These are phyloP conservation scores for Sarocladiaceae sp. DNA, from an alignment of 2,329 filamentous ascomycete species.

Conservation along the genomic window DNA sequence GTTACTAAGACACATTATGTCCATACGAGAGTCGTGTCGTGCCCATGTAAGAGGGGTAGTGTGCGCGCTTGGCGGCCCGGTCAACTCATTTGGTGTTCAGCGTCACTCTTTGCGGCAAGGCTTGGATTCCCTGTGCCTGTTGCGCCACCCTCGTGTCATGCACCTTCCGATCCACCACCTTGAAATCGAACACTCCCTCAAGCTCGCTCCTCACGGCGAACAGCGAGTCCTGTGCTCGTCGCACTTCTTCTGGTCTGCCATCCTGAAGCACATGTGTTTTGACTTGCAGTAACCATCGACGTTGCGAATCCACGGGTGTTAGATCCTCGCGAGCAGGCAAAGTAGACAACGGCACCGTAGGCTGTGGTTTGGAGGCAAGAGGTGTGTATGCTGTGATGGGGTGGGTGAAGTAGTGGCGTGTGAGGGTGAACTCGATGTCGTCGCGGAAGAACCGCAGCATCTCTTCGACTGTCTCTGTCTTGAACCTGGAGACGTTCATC, in stretches of 20 bases:
- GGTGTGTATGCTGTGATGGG: conserved; percentile 25
- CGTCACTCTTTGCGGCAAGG: conserved; percentile 30
- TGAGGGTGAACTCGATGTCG: conserved; percentile 48
- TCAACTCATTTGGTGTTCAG: conserved; percentile 25
- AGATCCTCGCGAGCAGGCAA: conserved; percentile 43
- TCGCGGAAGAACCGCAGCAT: conserved; percentile 46
- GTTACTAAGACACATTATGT: too few relatives aligned
- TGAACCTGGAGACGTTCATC: conserved; percentile 32
- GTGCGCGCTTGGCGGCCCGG: too few relatives aligned
- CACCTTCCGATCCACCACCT: conserved; percentile 43
- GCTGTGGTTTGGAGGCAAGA: conserved; percentile 18
- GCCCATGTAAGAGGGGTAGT: too few relatives aligned
- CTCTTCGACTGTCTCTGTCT: conserved; percentile 48
- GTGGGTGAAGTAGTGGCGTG: conserved; percentile 37
- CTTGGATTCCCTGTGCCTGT: conserved; percentile 29
- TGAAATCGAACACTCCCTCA: conserved; percentile 46
- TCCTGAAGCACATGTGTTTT: conserved; percentile 49
- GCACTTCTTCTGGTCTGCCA: conserved; percentile 50
- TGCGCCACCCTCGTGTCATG: conserved; percentile 44
- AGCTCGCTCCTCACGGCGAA: conserved; percentile 39
- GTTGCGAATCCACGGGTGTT: conserved; percentile 40
- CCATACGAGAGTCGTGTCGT: too few relatives aligned
- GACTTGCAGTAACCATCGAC: conserved; percentile 50
- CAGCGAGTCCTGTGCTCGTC: conserved; percentile 48
- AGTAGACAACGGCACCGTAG: conserved; percentile 14